Percentiles rank a stretch among this genome's conserved stretches.
Conservation (phyloP, 23 red algal species). For the Agarophyton chilense region DNA sequence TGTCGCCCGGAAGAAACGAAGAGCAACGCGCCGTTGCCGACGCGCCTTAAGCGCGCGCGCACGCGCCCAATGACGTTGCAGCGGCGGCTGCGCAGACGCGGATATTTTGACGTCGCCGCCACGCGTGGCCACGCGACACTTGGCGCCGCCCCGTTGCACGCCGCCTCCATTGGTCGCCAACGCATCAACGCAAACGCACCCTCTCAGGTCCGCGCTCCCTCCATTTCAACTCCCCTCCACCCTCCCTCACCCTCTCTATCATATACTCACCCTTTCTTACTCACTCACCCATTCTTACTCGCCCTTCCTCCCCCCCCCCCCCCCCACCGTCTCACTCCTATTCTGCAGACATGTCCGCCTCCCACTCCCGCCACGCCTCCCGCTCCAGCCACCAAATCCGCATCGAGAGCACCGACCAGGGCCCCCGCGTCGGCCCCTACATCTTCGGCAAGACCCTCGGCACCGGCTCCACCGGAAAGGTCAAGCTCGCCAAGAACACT, state of each 20-base stretch:
- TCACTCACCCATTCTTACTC: background rate
- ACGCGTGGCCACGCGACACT: background rate
- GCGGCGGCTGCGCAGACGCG: background rate
- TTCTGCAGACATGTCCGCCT: constrained; percentile 48
- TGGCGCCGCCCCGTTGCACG: background rate
- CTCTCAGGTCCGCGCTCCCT: too few species aligned
- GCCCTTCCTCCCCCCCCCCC: background rate
- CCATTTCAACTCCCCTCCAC: background rate
- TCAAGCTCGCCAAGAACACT: constrained; percentile 75
- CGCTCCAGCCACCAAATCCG: constrained; percentile 42
- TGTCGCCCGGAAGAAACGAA: too few species aligned
- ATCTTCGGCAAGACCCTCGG: constrained; percentile 96
- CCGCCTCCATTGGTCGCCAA: too few species aligned
- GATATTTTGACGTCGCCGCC: background rate
- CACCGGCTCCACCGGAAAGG: constrained; percentile 87
- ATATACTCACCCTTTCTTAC: background rate
- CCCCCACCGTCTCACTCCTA: background rate
- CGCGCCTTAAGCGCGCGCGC: background rate
- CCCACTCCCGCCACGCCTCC: background rate
- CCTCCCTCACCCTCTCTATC: background rate
- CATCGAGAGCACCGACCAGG: constrained; percentile 70
- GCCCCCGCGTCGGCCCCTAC: constrained; percentile 87
- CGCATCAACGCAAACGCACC: too few species aligned
- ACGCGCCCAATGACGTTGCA: constrained; percentile 3
- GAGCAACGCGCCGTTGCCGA: too few species aligned